Conservation (phyloP, 495 filamentous ascomycete genomes). For the Terfezia boudieri region DNA sequence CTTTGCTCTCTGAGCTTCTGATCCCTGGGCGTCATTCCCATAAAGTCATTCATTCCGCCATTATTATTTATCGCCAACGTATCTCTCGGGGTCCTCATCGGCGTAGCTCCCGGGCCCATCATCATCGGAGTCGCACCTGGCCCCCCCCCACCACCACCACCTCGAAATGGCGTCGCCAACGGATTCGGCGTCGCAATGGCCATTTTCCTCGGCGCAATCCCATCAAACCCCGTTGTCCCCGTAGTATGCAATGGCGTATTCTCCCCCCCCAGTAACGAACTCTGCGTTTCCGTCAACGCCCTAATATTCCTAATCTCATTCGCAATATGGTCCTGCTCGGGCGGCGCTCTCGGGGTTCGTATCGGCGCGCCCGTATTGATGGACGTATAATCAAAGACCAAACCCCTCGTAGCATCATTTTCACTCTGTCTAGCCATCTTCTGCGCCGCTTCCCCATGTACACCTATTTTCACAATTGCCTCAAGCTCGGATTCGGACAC, state of each 20-base stretch:
- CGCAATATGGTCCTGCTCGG: constrained; percentile 82
- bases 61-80: constrained; percentile 63
- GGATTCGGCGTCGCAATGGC: constrained; percentile 79
- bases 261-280: constrained; percentile 82
- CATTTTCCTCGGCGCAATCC: constrained; percentile 58
- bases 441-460: constrained; percentile 78
- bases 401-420: constrained; percentile 61
- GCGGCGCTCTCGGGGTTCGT: constrained; percentile 68
- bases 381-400: constrained; percentile 62
- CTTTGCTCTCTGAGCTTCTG: constrained; percentile 50
- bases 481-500: constrained; percentile 83
- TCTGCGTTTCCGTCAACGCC: constrained; percentile 81
- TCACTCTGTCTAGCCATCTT: constrained; percentile 53
- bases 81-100: constrained; percentile 76
- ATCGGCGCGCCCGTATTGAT: constrained; percentile 73
- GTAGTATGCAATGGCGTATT: constrained; percentile 69
- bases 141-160: constrained; percentile 49
- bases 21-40: constrained; percentile 54
- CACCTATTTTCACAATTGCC: constrained; percentile 96
- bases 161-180: constrained; percentile 57
- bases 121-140: constrained; percentile 61
- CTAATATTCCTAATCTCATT: constrained; percentile 93
- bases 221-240: constrained; percentile 72
- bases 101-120: constrained; percentile 62
- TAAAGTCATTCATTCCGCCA: constrained; percentile 39